Conservation (phyloP, 1,284 basidiomycete genomes). For the Exobasidium cylindrosporum region DNA sequence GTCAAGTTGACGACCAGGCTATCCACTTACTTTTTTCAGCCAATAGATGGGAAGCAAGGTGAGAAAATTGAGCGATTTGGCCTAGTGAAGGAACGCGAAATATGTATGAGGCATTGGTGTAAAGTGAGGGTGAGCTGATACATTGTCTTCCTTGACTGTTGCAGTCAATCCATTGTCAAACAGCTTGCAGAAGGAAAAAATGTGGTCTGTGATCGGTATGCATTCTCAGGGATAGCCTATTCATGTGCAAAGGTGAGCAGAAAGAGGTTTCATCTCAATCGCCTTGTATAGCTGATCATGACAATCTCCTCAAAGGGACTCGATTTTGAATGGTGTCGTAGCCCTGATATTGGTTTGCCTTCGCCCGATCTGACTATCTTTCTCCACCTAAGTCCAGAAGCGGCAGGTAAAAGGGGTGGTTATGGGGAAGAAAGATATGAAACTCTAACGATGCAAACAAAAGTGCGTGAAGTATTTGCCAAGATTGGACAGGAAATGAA, state of each 20-base stretch:
- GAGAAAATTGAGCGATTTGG: constrained; percentile 11
- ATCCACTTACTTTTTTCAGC: constrained; percentile 94
- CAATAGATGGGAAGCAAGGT: constrained; percentile 79
- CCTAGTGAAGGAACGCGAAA: too few relatives aligned
- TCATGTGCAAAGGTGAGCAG: constrained; percentile 71
- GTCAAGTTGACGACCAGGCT: constrained; percentile 83
- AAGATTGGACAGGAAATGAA: constrained; percentile 32
- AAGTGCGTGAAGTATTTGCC: constrained; percentile 48
- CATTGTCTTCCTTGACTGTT: too few relatives aligned
- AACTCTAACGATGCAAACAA: constrained; percentile 51
- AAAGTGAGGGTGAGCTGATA: too few relatives aligned
- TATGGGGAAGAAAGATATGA: constrained; percentile 79
- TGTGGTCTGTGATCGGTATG: constrained; percentile 88
- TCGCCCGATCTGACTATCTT: constrained; percentile 84
- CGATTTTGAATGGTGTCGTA: constrained; percentile 72
- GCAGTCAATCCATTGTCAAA: constrained; percentile 22
- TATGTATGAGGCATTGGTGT: too few relatives aligned
- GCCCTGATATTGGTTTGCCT: constrained; percentile 81
- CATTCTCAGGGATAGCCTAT: constrained; percentile 94
- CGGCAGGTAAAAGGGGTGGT: constrained; percentile 72
- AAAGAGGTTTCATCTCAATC: too few relatives aligned
- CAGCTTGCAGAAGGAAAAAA: constrained; percentile 68
- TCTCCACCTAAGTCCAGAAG: constrained; percentile 74
- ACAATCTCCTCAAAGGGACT: constrained; percentile 57
- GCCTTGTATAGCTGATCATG: neutral